Evolutionary conservation across 306 rosid species (phyloP).

Genomic region (Prunus campanulata): DNA sequence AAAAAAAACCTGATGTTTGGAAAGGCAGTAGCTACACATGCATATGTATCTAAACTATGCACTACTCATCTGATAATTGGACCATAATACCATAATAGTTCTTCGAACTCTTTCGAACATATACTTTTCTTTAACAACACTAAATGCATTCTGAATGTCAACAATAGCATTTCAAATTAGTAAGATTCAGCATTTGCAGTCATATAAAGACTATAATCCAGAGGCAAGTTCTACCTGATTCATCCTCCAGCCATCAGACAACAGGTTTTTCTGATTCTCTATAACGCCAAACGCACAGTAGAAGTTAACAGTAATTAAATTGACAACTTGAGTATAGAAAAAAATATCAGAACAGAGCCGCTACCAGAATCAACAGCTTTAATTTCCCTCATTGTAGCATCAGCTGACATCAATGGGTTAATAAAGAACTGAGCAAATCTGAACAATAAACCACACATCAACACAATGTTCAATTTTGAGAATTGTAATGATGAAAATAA

Average conservation of each 20-base stretch:
- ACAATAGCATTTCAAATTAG: slow-evolving; percentile 1
- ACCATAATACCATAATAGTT: background rate
- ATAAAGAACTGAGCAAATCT: slow-evolving; percentile 95
- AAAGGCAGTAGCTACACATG: background rate
- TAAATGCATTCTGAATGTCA: background rate
- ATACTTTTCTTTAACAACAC: background rate
- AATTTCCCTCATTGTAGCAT: slow-evolving; percentile 94
- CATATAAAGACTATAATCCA: background rate
- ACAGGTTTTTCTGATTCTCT: slow-evolving; percentile 91
- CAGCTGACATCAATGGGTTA: slow-evolving; percentile 90
- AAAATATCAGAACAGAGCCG: slow-evolving; percentile 9
- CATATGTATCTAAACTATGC: background rate
- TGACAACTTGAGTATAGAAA: slow-evolving; percentile 5
- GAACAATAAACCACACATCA: slow-evolving; percentile 25
- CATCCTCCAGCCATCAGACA: slow-evolving; percentile 91
- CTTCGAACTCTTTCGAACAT: background rate
- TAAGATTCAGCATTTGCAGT: background rate
- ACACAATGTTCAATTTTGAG: slow-evolving; percentile 11
- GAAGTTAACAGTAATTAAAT: background rate
- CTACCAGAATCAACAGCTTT: slow-evolving; percentile 99
- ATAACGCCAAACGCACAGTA: slow-evolving; percentile 6
- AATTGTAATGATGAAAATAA: background rate
- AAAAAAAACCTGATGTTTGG: too few relatives aligned
- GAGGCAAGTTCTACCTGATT: slow-evolving; percentile 60
- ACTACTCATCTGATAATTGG: background rate